Base-by-base conservation (phyloP, 352 stramenopile species). In the Pythium phragmitis region DNA sequence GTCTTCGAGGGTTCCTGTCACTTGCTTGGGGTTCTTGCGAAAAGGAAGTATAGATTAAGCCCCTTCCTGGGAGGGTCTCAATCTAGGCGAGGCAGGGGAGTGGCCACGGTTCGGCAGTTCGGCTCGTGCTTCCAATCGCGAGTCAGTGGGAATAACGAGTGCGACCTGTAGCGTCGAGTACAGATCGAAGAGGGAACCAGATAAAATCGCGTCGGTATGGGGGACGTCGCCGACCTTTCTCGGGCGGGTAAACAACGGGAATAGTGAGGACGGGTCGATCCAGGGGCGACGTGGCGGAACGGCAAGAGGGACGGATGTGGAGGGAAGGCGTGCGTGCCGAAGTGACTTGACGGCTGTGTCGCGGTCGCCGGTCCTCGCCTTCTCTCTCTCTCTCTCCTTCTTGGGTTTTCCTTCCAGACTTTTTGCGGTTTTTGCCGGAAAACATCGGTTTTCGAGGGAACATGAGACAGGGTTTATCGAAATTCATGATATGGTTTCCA, bases 11-110 rank as follows among this genome's bases (percentile, higher is more conserved):
- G n/a, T 50, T 50, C 45, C 45, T 50, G 9, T 50, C 45, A 17
- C 45, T 50, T 50, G 45, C 12, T 13, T 17, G 14, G 9, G 11
- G 1, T 42, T 9, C 37, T 42, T 42, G n/a, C 28, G 34, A 16
- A 34, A 53, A 30, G 19, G 12, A 33, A 45, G 26, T 3, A 30
- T 3, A 30, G 26, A 30, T 30, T 5, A 30, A 16, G 17, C 50
- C 50, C 30, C 30, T 33, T 57, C 50, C 50, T 17, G 50, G 30
- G 28, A 57, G 50, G 50, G 43, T 57, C 50, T 57, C 50, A 16
- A 57, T 45, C 50, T 57, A 57, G 50, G 50, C 50, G n/a, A n/a
- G 26, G 26, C 26, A 45, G 48, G 26, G 48, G 54, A 60, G 54
- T 60, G 54, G 23, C 54, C 54, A 60, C 54, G 41, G 21, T 5